phyloP scores from a whole-genome alignment of 495 filamentous ascomycete species.

The Bacidia rubella region DNA sequence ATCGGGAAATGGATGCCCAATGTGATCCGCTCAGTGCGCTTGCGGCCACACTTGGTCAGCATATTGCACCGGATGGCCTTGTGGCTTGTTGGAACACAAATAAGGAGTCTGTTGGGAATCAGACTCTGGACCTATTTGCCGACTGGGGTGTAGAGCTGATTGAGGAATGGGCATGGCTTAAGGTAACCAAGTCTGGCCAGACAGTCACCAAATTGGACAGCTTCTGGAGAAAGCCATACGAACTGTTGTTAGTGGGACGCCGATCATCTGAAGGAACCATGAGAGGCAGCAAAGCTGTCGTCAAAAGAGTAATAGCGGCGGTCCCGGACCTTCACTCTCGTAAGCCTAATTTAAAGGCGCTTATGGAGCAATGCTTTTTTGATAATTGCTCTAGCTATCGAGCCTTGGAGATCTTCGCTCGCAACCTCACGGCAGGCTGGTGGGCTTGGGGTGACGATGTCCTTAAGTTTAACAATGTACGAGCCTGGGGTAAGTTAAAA shows the following conservation, averaged over 20 bases:
- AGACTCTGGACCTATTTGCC: constrained; percentile 46
- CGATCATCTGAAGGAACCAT: constrained; percentile 15
- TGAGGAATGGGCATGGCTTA: constrained; percentile 91
- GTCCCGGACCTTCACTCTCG: constrained; percentile 87
- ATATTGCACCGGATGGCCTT: constrained; percentile 38
- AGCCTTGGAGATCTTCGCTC: constrained; percentile 76
- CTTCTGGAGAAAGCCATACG: constrained; percentile 73
- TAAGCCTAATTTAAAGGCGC: constrained; percentile 58
- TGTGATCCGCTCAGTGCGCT: constrained; percentile 31
- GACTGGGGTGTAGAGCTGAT: constrained; percentile 48
- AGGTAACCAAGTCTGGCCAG: constrained; percentile 57
- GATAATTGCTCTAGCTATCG: constrained; percentile 30
- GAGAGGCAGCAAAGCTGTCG: constrained; percentile 15
- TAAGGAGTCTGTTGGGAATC: constrained; percentile 41
- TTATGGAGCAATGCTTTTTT: constrained; percentile 40
- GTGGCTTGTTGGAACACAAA: constrained; percentile 89
- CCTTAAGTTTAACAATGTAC: constrained; percentile 51
- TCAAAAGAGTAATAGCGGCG: constrained; percentile 50
- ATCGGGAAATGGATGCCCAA: constrained; percentile 37
- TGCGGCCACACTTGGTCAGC: constrained; percentile 38
- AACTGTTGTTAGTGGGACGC: constrained; percentile 60
- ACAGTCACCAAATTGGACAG: constrained; percentile 56
- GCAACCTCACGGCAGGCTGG: constrained; percentile 78
- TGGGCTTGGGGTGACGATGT: constrained; percentile 82
- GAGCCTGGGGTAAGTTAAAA: neutral